These are phyloP conservation scores for Plectosphaerella cucumerina DNA, from an alignment of 2,329 filamentous ascomycete species.

Conservation along the genomic window DNA sequence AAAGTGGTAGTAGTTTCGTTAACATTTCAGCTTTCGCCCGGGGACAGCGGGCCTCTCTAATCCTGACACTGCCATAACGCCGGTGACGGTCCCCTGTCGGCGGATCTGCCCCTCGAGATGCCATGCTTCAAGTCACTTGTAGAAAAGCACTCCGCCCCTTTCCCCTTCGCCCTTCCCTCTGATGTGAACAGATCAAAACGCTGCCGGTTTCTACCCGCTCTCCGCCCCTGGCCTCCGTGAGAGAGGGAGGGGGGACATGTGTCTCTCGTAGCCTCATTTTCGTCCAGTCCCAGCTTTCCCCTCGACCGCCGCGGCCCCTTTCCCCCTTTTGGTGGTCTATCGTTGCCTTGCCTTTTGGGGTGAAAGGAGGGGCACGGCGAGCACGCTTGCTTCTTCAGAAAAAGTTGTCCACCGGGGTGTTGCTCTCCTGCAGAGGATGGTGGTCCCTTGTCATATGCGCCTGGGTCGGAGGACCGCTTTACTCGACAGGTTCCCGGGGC, in stretches of 20 bases:
- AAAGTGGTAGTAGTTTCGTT: conserved; percentile 1
- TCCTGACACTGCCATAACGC: conserved; percentile 16
- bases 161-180: neutral
- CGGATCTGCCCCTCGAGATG: conserved; percentile 11
- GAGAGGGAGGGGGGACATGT: neutral
- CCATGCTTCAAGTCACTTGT: conserved; percentile 12
- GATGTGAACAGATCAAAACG: no score
- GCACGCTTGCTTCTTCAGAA: no score
- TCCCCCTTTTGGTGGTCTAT: no score
- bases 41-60: conserved; percentile 9
- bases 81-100: conserved; percentile 11
- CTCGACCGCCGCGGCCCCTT: no score
- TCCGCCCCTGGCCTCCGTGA: no score
- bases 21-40: neutral
- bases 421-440: no score
- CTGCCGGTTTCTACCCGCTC: no score
- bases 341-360: no score
- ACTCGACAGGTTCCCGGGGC: conserved; percentile 34
- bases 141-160: neutral
- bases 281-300: neutral
- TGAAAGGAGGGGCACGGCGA: no score
- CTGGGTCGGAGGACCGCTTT: conserved; percentile 14
- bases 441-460: no score
- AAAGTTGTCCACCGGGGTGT: no score
- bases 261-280: neutral